phyloP scores from a whole-genome alignment of 257 asterid species.

The Solanum clarkiae region DNA sequence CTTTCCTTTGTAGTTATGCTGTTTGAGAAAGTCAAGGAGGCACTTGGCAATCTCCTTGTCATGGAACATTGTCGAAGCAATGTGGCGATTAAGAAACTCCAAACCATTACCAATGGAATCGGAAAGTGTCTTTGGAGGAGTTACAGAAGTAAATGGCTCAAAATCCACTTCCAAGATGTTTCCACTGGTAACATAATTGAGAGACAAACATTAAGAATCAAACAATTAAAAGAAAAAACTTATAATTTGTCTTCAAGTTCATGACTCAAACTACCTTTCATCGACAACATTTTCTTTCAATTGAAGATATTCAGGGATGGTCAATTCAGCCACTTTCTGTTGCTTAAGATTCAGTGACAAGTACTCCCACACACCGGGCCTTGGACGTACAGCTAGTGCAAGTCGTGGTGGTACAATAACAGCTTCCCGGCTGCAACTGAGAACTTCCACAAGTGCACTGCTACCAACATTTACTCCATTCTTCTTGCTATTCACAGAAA shows the following conservation, averaged over 20 bases:
- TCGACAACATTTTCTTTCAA: conserved; percentile 18
- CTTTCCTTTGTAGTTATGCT: conserved; percentile 18
- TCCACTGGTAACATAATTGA: not conserved
- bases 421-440: conserved; percentile 19
- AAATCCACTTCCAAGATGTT: conserved; percentile 24
- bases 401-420: conserved; percentile 13
- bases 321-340: conserved; percentile 6
- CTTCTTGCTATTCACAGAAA: not conserved
- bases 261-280: conserved; percentile 2
- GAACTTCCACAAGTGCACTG: not conserved
- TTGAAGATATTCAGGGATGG: conserved; percentile 11
- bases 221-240: not conserved
- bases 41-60: conserved; percentile 6
- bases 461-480: not conserved
- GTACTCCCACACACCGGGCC: conserved; percentile 38
- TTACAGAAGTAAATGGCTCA: conserved; percentile 12
- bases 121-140: conserved; percentile 15
- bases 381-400: conserved; percentile 24
- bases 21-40: conserved; percentile 18
- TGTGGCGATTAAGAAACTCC: conserved; percentile 21
- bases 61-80: conserved; percentile 16
- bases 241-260: not conserved
- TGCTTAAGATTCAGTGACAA: conserved; percentile 8
- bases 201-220: not conserved
- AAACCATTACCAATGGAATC: conserved; percentile 22